These are phyloP conservation scores for Sophora flavescens DNA, from an alignment of 306 rosid species.

Conservation along the genomic window DNA sequence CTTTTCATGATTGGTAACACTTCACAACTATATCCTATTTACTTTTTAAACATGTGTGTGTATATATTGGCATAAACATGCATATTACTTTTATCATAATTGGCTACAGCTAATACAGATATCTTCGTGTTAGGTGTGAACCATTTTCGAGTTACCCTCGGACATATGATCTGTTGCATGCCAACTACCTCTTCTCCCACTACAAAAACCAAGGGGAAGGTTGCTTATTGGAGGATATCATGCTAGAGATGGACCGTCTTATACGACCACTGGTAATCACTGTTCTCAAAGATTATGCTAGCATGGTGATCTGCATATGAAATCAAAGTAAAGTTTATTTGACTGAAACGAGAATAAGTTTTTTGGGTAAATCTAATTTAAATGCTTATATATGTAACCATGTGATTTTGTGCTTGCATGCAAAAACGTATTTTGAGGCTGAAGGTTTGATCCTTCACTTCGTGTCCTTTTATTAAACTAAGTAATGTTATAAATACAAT, in stretches of 20 bases:
- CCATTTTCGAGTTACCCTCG: constrained; percentile 96
- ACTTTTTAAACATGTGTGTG: not conserved
- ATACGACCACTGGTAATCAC: constrained; percentile 77
- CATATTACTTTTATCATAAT: not conserved
- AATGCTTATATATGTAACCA: not conserved
- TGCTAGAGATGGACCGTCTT: constrained; percentile 96
- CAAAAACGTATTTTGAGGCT: not conserved
- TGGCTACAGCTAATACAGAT: constrained; percentile 43
- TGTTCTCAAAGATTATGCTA: constrained; percentile 20
- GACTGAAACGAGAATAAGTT: constrained; percentile 13
- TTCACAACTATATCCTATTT: constrained; percentile 8
- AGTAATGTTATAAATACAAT: constrained; percentile 2
- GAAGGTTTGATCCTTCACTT: constrained; percentile 3
- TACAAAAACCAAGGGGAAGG: constrained; percentile 66
- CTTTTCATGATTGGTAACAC: constrained; percentile 90
- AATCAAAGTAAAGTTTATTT: constrained; percentile 29
- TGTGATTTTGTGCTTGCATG: constrained; percentile 16
- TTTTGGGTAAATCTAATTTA: constrained; percentile 11
- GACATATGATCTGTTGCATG: constrained; percentile 87
- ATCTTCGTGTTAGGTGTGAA: constrained; percentile 74
- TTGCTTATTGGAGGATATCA: constrained; percentile 81
- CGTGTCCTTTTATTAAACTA: constrained; percentile 26
- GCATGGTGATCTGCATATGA: constrained; percentile 28
- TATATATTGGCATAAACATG: not conserved
- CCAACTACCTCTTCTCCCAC: constrained; percentile 75